Conservation (phyloP, 345 rosid genomes). For the Iberis pinnata region DNA sequence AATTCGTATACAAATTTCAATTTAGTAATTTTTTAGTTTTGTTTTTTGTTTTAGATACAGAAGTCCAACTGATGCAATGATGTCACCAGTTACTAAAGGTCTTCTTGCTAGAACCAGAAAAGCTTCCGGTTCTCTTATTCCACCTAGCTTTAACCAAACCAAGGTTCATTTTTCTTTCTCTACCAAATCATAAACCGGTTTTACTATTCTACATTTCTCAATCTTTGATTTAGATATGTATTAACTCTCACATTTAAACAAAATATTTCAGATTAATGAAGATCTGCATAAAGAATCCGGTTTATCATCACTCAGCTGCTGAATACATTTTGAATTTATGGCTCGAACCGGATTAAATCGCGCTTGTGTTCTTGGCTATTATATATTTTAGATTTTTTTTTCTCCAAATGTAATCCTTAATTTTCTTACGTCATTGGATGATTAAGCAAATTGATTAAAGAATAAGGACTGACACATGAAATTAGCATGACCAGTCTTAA, state of each 20-base stretch:
- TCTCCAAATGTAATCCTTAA: no score
- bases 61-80: conserved; percentile 84
- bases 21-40: neutral
- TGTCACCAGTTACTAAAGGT: conserved; percentile 77
- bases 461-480: no score
- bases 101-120: conserved; percentile 69
- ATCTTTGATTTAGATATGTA: neutral
- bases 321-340: neutral
- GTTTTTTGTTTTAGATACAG: conserved; percentile 38
- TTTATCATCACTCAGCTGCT: conserved; percentile 22
- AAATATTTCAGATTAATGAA: conserved; percentile 21
- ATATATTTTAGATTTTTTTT: no score
- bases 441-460: no score
- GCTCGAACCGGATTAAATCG: neutral
- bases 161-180: conserved; percentile 31
- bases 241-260: neutral
- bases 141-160: conserved; percentile 50
- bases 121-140: conserved; percentile 42
- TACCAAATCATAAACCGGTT: neutral
- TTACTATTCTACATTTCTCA: no score
- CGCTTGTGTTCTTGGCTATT: neutral
- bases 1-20: neutral
- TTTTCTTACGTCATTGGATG: no score
- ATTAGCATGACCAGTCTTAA: no score
- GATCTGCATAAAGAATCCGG: conserved; percentile 25